These are phyloP conservation scores for Arthrobotrys conoides DNA, from an alignment of 2,329 filamentous ascomycete species.

Conservation along the genomic window DNA sequence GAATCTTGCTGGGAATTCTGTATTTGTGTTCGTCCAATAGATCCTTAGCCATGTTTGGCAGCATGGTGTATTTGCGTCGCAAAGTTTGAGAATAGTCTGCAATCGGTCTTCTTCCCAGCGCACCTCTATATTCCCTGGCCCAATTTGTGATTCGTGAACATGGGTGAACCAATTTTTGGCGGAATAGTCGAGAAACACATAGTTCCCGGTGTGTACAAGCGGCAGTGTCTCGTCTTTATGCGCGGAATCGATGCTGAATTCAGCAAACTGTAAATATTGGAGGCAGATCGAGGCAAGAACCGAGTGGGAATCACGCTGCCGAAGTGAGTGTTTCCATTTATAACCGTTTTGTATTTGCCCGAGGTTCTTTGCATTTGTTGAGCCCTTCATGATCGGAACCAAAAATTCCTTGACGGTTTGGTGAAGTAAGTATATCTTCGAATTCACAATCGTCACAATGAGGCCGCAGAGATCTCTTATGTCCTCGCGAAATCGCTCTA, in stretches of 20 bases:
- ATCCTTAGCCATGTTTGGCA: slow-evolving; percentile 24
- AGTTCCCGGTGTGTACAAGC: not conserved
- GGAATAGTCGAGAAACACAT: slow-evolving; percentile 31
- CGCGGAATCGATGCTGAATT: not conserved
- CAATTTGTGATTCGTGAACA: slow-evolving; percentile 2
- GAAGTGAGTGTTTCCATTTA: slow-evolving; percentile 29
- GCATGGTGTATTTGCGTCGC: slow-evolving; percentile 1
- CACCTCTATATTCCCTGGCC: not conserved
- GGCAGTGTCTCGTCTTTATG: not conserved
- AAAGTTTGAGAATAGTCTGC: slow-evolving; percentile 10
- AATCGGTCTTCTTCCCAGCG: not conserved
- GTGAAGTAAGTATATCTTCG: slow-evolving; percentile 47
- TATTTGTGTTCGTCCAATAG: slow-evolving; percentile 22
- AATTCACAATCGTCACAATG: slow-evolving; percentile 43
- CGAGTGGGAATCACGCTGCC: slow-evolving; percentile 11
- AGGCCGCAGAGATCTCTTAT: slow-evolving; percentile 49
- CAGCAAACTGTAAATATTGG: slow-evolving; percentile 14
- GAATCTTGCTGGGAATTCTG: slow-evolving; percentile 9
- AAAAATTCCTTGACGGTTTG: slow-evolving; percentile 56
- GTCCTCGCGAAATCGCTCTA: slow-evolving; percentile 10
- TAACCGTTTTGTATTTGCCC: no score
- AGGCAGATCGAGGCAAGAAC: slow-evolving; percentile 25
- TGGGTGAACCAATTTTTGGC: slow-evolving; percentile 30
- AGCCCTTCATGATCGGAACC: not conserved
- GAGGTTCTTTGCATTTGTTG: not conserved